Evolutionary conservation across 2,329 filamentous ascomycete species (phyloP).

Genomic region (Cladorrhinum sp.): DNA sequence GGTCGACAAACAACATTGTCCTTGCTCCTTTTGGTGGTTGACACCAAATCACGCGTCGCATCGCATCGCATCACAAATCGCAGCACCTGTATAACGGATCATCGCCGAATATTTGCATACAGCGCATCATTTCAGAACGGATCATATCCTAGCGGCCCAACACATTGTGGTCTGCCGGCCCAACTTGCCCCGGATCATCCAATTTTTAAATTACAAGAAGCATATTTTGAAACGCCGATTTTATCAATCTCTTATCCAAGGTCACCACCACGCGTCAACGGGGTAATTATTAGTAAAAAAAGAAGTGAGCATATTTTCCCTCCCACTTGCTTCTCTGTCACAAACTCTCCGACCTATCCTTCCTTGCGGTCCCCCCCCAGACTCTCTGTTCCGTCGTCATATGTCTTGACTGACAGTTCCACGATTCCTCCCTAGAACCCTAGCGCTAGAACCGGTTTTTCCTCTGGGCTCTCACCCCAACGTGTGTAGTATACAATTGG

Average conservation of each 20-base stretch:
- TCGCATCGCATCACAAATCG: neutral
- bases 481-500: neutral
- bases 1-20: conserved; percentile 21
- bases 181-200: neutral
- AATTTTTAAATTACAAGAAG: neutral
- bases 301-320: neutral
- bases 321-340: neutral
- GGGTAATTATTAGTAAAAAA: neutral
- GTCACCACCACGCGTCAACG: neutral
- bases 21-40: conserved; percentile 11
- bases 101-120: neutral
- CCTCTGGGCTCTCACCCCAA: too few species aligned
- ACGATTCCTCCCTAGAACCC: neutral
- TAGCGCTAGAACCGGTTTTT: too few species aligned
- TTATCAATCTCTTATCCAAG: neutral
- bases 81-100: neutral
- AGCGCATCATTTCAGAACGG: neutral
- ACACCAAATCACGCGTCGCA: neutral
- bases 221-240: neutral
- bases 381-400: too few species aligned
- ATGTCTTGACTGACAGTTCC: neutral
- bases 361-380: neutral
- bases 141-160: neutral
- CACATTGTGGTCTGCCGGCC: neutral
- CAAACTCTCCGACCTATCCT: neutral